phyloP scores from a whole-genome alignment of 192 early-diverging fungal species.

The Fimicolochytrium jonesii region DNA sequence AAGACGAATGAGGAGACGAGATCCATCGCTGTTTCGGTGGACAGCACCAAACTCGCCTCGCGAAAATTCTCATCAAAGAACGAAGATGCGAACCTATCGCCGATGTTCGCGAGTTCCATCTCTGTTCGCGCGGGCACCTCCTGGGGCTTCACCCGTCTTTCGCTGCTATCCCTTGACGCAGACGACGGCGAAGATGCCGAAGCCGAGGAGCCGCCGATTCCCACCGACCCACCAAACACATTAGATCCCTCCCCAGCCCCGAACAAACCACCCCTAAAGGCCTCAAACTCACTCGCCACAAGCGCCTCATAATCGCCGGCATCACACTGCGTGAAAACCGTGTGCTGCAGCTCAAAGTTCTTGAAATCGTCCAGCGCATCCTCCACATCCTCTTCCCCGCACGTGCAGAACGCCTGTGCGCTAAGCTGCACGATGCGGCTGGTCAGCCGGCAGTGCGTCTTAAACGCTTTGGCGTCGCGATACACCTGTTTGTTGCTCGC shows the following conservation, averaged over 20 bases:
- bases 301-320: constrained; percentile 42
- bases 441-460: constrained; percentile 29
- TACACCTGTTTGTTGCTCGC: constrained; percentile 32
- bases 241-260: neutral
- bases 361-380: constrained; percentile 44
- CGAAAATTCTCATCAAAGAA: constrained; percentile 50
- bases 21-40: constrained; percentile 51
- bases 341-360: constrained; percentile 40
- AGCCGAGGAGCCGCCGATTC: neutral
- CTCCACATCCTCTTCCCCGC: constrained; percentile 25
- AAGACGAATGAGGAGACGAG: constrained; percentile 36
- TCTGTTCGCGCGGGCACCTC: too few relatives aligned
- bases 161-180: neutral
- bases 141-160: too few relatives aligned
- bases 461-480: constrained; percentile 28
- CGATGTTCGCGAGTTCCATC: constrained; percentile 35
- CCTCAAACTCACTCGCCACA: constrained; percentile 3
- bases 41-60: constrained; percentile 60
- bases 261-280: neutral
- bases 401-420: constrained; percentile 33
- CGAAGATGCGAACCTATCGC: constrained; percentile 25
- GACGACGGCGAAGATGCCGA: neutral
- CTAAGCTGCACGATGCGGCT: constrained; percentile 36
- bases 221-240: neutral
- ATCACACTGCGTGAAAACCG: constrained; percentile 41